Conservation (phyloP, 169 alveolate genomes). For the Plasmodium coatneyi region DNA sequence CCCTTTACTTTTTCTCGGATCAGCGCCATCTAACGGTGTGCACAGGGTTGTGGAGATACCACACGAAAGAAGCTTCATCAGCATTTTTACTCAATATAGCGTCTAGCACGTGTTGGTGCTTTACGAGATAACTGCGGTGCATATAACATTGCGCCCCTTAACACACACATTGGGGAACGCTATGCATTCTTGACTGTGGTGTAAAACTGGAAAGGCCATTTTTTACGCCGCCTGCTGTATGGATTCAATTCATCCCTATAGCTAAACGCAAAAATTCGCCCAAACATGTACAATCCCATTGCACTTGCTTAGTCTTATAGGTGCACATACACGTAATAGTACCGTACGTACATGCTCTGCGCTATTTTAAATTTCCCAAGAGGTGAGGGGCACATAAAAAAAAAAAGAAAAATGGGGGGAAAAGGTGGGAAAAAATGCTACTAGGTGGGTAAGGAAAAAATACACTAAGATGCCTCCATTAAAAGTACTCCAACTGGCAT, state of each 20-base stretch:
- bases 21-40: neutral
- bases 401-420: neutral
- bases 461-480: neutral
- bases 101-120: neutral
- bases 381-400: neutral
- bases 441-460: neutral
- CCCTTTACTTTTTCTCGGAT: neutral
- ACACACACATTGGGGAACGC: neutral
- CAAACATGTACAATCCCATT: neutral
- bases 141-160: neutral
- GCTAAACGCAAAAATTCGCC: neutral
- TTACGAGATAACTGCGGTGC: neutral
- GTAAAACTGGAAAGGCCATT: neutral
- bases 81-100: neutral
- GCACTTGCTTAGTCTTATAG: neutral
- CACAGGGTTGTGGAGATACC: neutral
- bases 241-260: neutral
- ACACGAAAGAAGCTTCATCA: neutral
- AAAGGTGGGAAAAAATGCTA: neutral
- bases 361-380: neutral
- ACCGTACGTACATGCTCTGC: neutral
- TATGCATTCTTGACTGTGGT: neutral
- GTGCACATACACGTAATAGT: neutral
- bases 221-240: neutral
- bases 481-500: neutral